Evolutionary conservation across 1,139 yeast species (phyloP).

Genomic region (Debaryomyces sp.): DNA sequence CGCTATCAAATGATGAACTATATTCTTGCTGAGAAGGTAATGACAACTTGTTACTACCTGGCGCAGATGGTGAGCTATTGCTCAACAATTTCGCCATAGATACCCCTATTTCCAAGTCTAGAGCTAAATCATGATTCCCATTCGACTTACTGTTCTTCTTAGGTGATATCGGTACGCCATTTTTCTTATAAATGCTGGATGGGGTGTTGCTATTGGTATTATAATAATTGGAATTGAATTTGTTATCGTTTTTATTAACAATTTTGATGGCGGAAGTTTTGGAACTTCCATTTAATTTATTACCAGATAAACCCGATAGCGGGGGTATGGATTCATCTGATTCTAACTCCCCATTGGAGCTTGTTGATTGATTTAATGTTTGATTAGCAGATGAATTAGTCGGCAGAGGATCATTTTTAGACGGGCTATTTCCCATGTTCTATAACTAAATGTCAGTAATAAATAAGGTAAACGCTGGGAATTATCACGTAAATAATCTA

Average conservation of each 20-base stretch:
- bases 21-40: conserved; percentile 12
- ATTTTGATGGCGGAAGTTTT: conserved; percentile 20
- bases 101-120: conserved; percentile 48
- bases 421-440: conserved; percentile 63
- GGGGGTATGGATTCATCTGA: conserved; percentile 49
- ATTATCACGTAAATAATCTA: conserved; percentile 4
- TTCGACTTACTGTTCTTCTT: conserved; percentile 1
- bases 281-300: conserved; percentile 12
- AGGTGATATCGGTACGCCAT: background rate
- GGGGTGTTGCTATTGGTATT: conserved; percentile 14
- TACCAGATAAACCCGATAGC: conserved; percentile 39
- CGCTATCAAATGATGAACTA: conserved; percentile 45
- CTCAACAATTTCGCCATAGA: conserved; percentile 48
- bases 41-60: conserved; percentile 2
- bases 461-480: background rate
- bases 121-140: conserved; percentile 16
- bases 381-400: conserved; percentile 25
- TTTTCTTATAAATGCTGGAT: conserved; percentile 8
- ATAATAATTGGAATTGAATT: conserved; percentile 15
- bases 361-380: conserved; percentile 16
- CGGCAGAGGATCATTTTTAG: conserved; percentile 57
- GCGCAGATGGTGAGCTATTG: conserved; percentile 13
- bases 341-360: conserved; percentile 39
- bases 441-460: background rate
- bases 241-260: conserved; percentile 13